Base-by-base conservation (phyloP, 2,329 filamentous ascomycete genomes). In the Coniochaeta sp. region DNA sequence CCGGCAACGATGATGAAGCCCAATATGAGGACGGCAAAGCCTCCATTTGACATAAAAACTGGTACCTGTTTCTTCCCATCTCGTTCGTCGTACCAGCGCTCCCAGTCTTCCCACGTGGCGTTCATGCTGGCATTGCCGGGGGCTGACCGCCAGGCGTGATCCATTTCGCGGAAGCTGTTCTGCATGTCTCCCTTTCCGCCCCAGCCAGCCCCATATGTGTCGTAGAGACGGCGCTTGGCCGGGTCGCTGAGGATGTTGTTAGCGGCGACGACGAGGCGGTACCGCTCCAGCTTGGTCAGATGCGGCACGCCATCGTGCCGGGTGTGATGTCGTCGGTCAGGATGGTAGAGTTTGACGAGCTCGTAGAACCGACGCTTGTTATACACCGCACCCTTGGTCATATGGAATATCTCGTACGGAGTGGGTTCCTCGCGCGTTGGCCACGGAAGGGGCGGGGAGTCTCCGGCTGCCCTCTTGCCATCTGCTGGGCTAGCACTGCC, bases 61-160 rank as follows among this genome's bases (percentile, higher is more conserved):
- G 82, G 82, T 63, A 80, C 75, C 66, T 85, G 83, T 64, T 74
- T 76, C 64, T 72, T 72, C 66, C 79, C 77, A 56, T 79, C 72
- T 69, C 78, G 73, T 72, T 79, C 72, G 36, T 85, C 79, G 66
- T 90, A 83, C 87, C 89, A 96, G 52, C 81, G 81, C 76, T 96
- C 91, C 93, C 93, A 97, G 72, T 99, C 95, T 72, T 99, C 95
- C 95, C 95, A 99, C 0, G 95, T 98, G 0, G 91, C 95, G 72
- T 98, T 98, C 66, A 76, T 75, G 57, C 80, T 81, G 14, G 83
- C 72, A 59, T 74, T 81, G 26, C 77, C 78, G 0, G 78, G 76
- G 36, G 71, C 70, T 16, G 75, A 67, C 38, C 81, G 77, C 83
- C 83, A 87, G 4, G 73, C 69, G 26, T 69, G 72, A 63, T 84